Base-by-base conservation (phyloP, 495 filamentous ascomycete genomes). In the Tuber aestivum region DNA sequence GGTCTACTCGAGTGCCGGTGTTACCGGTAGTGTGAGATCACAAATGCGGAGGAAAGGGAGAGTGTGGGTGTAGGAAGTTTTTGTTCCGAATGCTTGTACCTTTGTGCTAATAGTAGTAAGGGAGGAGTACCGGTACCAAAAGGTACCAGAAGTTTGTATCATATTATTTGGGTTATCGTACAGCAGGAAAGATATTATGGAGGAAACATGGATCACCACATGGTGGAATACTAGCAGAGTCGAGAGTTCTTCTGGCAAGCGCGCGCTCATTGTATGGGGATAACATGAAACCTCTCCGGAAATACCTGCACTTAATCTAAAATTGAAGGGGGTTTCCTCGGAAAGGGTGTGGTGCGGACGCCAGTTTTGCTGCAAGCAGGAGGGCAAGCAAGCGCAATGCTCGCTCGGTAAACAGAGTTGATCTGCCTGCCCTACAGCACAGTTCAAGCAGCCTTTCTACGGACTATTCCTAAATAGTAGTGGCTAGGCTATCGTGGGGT, bases 251-350 rank as follows among this genome's bases (percentile, higher is more conserved):
- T 65, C 45, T 42, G 45, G 70, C 77, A 78, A 78, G 77, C 77
- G 77, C 77, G 77, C 77, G 77, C 77, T 78, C 76, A 70, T 73
- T 75, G 41, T 65, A 76, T 73, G 75, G 68, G 40, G 40, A 71
- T 56, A 65, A 78, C 41, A 70, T 78, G 77, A 78, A 78, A 78
- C 77, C 61, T 27, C 37, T 76, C 71, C 42, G 65, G 71, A 73
- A 77, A 78, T 78, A 78, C 70, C 48, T 78, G 77, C 77, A 78
- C 27, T n/a, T 35, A 65, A 72, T 45, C 77, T 78, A 73, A 78
- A 78, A 78, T 78, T 78, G 44, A 77, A 78, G 77, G 73, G 73
- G 77, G 75, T 78, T 78, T 71, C 76, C 69, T 70, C 70, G 41
- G 56, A 65, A 65, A 65, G 3, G 56, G 32, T 65, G 56, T 32